Conservation (phyloP, 2,329 filamentous ascomycete species). For the Grosmannia penicillata region DNA sequence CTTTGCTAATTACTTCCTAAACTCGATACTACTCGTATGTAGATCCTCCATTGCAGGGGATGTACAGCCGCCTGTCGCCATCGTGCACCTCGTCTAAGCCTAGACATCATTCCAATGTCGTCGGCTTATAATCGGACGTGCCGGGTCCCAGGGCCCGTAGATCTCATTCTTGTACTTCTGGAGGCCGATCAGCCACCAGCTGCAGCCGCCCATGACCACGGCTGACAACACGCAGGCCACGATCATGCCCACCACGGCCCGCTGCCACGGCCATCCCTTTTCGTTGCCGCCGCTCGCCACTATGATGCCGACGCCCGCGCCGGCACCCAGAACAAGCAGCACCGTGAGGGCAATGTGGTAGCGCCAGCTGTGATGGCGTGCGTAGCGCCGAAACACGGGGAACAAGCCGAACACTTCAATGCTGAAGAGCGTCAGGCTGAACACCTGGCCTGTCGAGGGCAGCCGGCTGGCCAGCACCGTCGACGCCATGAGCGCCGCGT, state of each 20-base stretch:
- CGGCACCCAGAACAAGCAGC: conserved; percentile 63
- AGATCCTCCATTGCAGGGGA: too few relatives aligned
- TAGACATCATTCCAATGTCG: conserved; percentile 33
- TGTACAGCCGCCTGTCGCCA: too few relatives aligned
- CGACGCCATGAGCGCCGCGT: conserved; percentile 90
- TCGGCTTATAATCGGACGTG: conserved; percentile 66
- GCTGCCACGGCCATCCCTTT: conserved; percentile 35
- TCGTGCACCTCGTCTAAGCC: background rate
- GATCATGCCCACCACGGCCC: conserved; percentile 54
- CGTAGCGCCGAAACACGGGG: conserved; percentile 87
- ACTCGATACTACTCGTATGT: too few relatives aligned
- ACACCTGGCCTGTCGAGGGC: conserved; percentile 83
- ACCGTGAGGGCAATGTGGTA: conserved; percentile 68
- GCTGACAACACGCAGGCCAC: conserved; percentile 61
- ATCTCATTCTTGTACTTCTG: conserved; percentile 99
- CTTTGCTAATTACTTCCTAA: background rate
- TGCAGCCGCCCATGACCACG: conserved; percentile 79
- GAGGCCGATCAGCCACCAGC: conserved; percentile 93
- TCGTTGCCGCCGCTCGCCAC: conserved; percentile 28
- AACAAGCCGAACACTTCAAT: conserved; percentile 97
- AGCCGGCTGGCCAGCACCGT: conserved; percentile 85
- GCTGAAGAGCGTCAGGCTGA: conserved; percentile 85
- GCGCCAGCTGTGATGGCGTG: conserved; percentile 65
- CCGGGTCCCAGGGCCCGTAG: conserved; percentile 93
- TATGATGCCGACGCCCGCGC: conserved; percentile 58